Conservation (phyloP, 495 filamentous ascomycete species). For the Penicillium longicatenatum region DNA sequence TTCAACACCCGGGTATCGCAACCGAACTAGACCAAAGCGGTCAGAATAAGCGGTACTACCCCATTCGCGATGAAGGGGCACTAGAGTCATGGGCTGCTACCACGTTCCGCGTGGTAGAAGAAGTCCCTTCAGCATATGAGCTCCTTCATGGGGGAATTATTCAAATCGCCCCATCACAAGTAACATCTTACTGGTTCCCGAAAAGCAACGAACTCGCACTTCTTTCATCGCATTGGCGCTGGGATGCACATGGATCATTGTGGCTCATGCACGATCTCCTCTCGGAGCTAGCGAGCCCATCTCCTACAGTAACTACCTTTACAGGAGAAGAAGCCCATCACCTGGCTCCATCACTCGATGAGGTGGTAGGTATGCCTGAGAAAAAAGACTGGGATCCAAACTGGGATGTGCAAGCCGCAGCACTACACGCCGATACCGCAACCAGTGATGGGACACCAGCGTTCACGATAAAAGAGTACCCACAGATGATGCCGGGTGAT, state of each 20-base stretch:
- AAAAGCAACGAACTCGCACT: not conserved
- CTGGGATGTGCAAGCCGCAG: not conserved
- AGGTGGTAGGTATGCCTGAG: not conserved
- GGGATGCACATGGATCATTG: not conserved
- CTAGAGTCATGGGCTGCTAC: not conserved
- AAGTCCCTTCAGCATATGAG: not conserved
- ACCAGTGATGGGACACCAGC: not conserved
- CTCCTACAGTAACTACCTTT: no score
- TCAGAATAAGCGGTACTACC: not conserved
- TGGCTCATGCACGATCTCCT: not conserved
- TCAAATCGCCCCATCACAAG: not conserved
- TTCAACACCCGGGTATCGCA: not conserved
- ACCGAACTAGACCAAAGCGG: not conserved
- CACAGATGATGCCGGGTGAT: not conserved
- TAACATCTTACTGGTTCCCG: not conserved
- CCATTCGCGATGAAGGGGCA: not conserved
- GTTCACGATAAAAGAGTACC: not conserved
- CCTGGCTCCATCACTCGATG: not conserved
- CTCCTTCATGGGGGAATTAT: not conserved
- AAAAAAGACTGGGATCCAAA: not conserved
- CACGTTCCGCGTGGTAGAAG: not conserved
- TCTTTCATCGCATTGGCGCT: not conserved
- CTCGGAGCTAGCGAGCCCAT: not conserved
- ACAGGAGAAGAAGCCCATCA: not conserved
- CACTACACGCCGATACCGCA: not conserved